These are phyloP conservation scores for Tetrapisispora nanseiensis DNA, from an alignment of 805 yeast genomes.

Conservation along the genomic window DNA sequence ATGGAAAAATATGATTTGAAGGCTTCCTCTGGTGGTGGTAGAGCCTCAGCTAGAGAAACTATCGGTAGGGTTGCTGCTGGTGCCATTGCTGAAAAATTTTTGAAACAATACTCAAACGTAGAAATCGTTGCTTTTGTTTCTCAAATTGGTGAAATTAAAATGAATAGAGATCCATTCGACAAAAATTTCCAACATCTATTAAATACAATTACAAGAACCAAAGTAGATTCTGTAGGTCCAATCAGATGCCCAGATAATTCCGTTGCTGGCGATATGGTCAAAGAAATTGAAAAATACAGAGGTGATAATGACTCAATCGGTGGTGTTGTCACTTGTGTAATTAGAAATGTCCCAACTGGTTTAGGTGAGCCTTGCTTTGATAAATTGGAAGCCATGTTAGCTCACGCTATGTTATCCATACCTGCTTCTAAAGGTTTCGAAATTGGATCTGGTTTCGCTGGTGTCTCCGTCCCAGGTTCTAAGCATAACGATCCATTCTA, in stretches of 20 bases:
- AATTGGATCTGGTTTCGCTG: slow-evolving; percentile 91
- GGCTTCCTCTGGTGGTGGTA: slow-evolving; percentile 95
- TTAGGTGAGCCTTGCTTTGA: slow-evolving; percentile 97
- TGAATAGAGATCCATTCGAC: slow-evolving; percentile 62
- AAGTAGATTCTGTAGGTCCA: slow-evolving; percentile 81
- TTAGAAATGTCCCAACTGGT: slow-evolving; percentile 90
- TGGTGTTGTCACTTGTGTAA: slow-evolving; percentile 95
- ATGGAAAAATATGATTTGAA: slow-evolving; percentile 82
- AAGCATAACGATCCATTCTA: slow-evolving; percentile 85
- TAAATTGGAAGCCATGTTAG: slow-evolving; percentile 87
- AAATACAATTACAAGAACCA: slow-evolving; percentile 72
- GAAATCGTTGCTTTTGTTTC: slow-evolving; percentile 95
- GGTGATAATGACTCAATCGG: slow-evolving; percentile 90
- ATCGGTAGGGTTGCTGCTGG: slow-evolving; percentile 99
- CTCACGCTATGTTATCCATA: slow-evolving; percentile 95
- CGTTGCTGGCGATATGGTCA: slow-evolving; percentile 69
- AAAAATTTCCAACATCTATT: slow-evolving; percentile 57
- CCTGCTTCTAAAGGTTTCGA: slow-evolving; percentile 99
- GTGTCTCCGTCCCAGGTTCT: slow-evolving; percentile 85
- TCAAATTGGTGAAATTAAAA: slow-evolving; percentile 74
- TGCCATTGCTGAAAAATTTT: slow-evolving; percentile 91
- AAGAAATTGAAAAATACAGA: slow-evolving; percentile 77
- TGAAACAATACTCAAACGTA: slow-evolving; percentile 63
- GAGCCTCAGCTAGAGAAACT: slow-evolving; percentile 95
- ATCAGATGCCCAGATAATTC: slow-evolving; percentile 84